Conservation (phyloP, 2,329 filamentous ascomycete species). For the Ceratocystis destructans region DNA sequence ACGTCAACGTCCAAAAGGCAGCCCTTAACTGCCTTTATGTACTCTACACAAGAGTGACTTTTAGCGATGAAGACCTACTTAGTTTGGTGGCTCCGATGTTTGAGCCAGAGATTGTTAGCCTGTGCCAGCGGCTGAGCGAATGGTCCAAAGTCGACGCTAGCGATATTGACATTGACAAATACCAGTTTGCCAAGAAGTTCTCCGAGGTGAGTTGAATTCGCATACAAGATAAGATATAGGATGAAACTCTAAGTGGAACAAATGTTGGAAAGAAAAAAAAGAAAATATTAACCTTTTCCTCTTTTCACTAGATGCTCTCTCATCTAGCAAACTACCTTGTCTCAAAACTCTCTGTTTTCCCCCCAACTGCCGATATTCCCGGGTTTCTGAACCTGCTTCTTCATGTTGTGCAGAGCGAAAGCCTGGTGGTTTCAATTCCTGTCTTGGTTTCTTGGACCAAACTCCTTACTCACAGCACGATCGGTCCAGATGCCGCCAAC, state of each 20-base stretch:
- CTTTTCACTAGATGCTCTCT: slow-evolving; percentile 54
- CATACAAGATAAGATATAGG: not conserved
- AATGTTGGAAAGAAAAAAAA: no score
- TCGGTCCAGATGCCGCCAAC: slow-evolving; percentile 50
- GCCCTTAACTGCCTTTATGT: slow-evolving; percentile 73
- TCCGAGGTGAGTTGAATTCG: slow-evolving; percentile 52
- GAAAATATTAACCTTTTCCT: slow-evolving; percentile 2
- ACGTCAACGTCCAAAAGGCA: slow-evolving; percentile 61
- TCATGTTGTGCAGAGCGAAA: slow-evolving; percentile 66
- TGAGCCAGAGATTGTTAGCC: slow-evolving; percentile 51
- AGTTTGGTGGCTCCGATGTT: slow-evolving; percentile 71
- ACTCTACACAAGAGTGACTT: slow-evolving; percentile 60
- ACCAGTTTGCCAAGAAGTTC: slow-evolving; percentile 83
- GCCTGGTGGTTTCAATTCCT: slow-evolving; percentile 85
- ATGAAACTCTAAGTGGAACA: not conserved
- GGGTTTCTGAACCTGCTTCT: slow-evolving; percentile 70
- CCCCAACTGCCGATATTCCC: slow-evolving; percentile 49
- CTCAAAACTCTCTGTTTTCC: slow-evolving; percentile 55
- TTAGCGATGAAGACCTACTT: slow-evolving; percentile 64
- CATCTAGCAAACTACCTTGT: slow-evolving; percentile 75
- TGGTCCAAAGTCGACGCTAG: slow-evolving; percentile 69
- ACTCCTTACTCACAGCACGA: slow-evolving; percentile 57
- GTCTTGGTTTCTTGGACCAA: slow-evolving; percentile 82
- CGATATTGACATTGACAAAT: slow-evolving; percentile 82
- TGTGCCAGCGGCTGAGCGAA: slow-evolving; percentile 61